Conservation (phyloP, 2,329 filamentous ascomycete genomes). For the Onygenales sp. region DNA sequence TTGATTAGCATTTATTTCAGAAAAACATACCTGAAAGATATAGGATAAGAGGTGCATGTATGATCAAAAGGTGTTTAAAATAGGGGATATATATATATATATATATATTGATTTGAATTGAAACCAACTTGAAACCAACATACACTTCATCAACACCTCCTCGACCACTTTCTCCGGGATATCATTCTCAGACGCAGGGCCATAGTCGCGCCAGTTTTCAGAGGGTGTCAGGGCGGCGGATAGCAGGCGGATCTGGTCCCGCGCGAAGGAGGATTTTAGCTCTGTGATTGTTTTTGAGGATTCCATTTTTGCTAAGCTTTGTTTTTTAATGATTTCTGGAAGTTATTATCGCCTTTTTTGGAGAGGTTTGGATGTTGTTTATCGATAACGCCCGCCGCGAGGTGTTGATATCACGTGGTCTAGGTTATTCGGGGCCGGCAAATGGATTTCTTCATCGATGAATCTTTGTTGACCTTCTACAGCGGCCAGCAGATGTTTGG, state of each 20-base stretch:
- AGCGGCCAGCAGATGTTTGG: too few relatives aligned
- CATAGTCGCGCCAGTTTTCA: constrained; percentile 36
- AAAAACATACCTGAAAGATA: not conserved
- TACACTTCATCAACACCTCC: constrained; percentile 44
- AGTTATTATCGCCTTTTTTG: not conserved
- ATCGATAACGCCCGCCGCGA: not conserved
- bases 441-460: not conserved
- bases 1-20: not conserved
- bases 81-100: not conserved
- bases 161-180: constrained; percentile 40
- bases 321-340: not conserved
- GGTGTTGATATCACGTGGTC: not conserved
- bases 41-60: not conserved
- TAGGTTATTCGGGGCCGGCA: too few relatives aligned
- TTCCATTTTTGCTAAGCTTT: constrained; percentile 21
- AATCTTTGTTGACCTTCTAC: too few relatives aligned
- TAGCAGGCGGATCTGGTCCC: constrained; percentile 42
- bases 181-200: constrained; percentile 25
- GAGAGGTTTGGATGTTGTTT: not conserved
- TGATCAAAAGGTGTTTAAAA: not conserved
- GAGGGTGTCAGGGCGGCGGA: constrained; percentile 40
- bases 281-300: constrained; percentile 38
- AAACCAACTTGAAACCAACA: not conserved
- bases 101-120: not conserved
- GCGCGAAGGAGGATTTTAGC: constrained; percentile 42